phyloP scores from a whole-genome alignment of 352 stramenopile genomes.

The Globisporangium sylvaticum region DNA sequence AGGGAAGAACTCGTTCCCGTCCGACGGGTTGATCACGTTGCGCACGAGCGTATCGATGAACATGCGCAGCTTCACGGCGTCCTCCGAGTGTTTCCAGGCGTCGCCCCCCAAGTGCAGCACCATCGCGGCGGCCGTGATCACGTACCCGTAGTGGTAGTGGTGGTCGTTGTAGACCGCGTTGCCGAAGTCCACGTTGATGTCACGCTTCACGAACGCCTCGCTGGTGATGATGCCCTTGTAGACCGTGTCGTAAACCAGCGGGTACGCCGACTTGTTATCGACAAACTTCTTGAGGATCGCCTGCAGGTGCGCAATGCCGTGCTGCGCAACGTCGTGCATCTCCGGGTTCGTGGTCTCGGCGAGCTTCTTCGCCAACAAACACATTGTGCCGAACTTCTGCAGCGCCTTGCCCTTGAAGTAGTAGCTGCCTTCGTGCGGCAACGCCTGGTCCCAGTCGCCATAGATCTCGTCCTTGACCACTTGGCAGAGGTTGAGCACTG shows the following conservation, averaged over 20 bases:
- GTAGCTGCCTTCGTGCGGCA: constrained; percentile 68
- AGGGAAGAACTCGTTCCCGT: constrained; percentile 42
- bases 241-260: constrained; percentile 63
- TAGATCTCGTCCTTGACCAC: constrained; percentile 63
- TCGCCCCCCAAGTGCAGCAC: constrained; percentile 33
- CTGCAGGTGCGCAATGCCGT: constrained; percentile 45
- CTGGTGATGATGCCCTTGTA: constrained; percentile 66
- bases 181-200: constrained; percentile 73
- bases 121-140: constrained; percentile 51
- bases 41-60: constrained; percentile 51
- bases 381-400: constrained; percentile 79
- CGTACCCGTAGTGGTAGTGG: constrained; percentile 74
- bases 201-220: constrained; percentile 46
- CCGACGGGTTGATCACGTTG: constrained; percentile 37
- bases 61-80: constrained; percentile 33
- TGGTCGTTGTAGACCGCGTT: constrained; percentile 75
- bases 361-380: constrained; percentile 59
- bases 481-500: constrained; percentile 31
- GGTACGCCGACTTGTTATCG: constrained; percentile 39
- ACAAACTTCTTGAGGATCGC: constrained; percentile 41
- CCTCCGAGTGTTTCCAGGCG: constrained; percentile 31
- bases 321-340: constrained; percentile 36
- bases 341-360: constrained; percentile 53
- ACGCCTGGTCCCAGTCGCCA: constrained; percentile 43
- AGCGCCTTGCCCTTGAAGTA: constrained; percentile 83